Base-by-base conservation (phyloP, 2,329 filamentous ascomycete genomes). In the Stachybotrys echinatus region DNA sequence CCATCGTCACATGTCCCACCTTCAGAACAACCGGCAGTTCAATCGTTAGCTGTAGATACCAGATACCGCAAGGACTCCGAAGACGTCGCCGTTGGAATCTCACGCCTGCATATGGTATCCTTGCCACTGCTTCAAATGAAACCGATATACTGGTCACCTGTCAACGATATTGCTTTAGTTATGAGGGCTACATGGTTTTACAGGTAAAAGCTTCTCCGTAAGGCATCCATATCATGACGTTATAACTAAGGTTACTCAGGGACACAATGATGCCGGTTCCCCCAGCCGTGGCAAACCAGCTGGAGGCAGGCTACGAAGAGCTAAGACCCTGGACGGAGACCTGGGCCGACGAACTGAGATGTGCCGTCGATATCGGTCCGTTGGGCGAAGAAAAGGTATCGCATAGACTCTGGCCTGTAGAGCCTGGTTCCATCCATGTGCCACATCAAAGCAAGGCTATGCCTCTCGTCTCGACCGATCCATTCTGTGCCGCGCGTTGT, bases 111-210 rank as follows among this genome's bases (percentile, higher is more conserved):
- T 64, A 81, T 92, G 61, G 92, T 97, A 2, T 84, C 88, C 51
- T 76, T 97, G 58, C 91, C 92, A 20, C 80, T 80, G 48, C 71
- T 95, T 31, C 79, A 89, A 61, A 95, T 99, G 91, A 89, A 92
- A 66, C 94, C 94, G 0, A 96, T 97, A 52, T 99, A 99, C 65
- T 99, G 94, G 94, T 92, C 87, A 18, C 92, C 94, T 7, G 80
- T 97, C 27, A 91, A 95, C 60, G 94, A 97, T 61, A 81, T 95
- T 27, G 87, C 89, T 6, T 76, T 84, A 34, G 91, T 97, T 2
- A 78, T 87, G 50, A 80, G 94, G 56, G 91, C 88, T 1, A 97
- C 92, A 1, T 99, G 94, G 94, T 99, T 99, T 65, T 97, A 97
- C 68, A 88, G 87, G 71, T 79, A 62, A 51, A 66, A 12, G n/a